Percentiles rank a stretch among this genome's conserved stretches.
Conservation (phyloP, 805 yeast genomes). For the Saccharomycopsis sp. region DNA sequence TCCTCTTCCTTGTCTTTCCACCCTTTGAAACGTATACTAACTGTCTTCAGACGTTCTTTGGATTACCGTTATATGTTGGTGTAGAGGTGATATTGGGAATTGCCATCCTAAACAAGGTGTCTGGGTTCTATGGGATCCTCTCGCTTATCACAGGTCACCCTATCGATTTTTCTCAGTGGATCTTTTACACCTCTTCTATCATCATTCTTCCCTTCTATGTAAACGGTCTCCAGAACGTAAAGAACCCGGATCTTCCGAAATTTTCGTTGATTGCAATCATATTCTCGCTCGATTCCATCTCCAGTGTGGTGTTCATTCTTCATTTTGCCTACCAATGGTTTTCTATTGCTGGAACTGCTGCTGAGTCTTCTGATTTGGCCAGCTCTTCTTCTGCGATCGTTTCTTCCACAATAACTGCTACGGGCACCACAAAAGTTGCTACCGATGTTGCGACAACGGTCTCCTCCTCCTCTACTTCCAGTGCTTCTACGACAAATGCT, state of each 20-base stretch:
- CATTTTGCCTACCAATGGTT: conserved; percentile 79
- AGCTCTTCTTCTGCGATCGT: conserved; percentile 6
- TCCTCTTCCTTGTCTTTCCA: neutral
- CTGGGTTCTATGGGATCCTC: conserved; percentile 81
- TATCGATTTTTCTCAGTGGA: conserved; percentile 74
- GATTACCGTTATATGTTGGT: conserved; percentile 78
- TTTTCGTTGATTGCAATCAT: conserved; percentile 57
- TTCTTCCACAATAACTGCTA: neutral
- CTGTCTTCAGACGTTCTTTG: conserved; percentile 48
- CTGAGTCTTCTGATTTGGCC: conserved; percentile 12
- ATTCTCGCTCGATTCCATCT: conserved; percentile 60
- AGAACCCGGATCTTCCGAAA: conserved; percentile 50
- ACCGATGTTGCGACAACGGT: neutral
- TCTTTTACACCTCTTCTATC: conserved; percentile 62
- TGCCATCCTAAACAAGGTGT: conserved; percentile 78
- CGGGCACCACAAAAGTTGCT: conserved; percentile 13
- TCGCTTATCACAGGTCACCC: conserved; percentile 90
- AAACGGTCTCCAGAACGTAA: conserved; percentile 46
- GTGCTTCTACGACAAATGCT: conserved; percentile 21
- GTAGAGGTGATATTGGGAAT: conserved; percentile 75
- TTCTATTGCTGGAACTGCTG: conserved; percentile 26
- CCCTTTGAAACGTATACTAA: conserved; percentile 18
- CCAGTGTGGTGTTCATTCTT: conserved; percentile 62
- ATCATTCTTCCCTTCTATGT: conserved; percentile 57
- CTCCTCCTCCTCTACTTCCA: neutral